Conservation (phyloP, 768 basidiomycete genomes). For the Neoboletus magnificus region DNA sequence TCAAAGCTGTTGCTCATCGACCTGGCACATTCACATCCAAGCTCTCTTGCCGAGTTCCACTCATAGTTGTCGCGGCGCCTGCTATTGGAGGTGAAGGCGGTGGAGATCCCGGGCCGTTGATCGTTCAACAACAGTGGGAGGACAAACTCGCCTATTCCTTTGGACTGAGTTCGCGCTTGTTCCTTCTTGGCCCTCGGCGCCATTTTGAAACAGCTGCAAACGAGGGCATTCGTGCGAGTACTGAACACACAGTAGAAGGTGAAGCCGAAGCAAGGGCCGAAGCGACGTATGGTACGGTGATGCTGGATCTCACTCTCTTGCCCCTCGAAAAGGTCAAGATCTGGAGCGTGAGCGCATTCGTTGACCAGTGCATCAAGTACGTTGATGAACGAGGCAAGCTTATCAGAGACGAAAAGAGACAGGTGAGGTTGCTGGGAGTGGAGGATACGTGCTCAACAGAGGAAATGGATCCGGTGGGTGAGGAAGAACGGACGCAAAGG, state of each 20-base stretch:
- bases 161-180: constrained; percentile 71
- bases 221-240: neutral
- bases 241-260: neutral
- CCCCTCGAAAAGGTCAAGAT: constrained; percentile 87
- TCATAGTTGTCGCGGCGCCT: constrained; percentile 73
- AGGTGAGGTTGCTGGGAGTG: constrained; percentile 17
- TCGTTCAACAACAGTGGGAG: constrained; percentile 90
- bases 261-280: constrained; percentile 11
- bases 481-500: constrained; percentile 7
- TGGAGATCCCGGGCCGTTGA: constrained; percentile 68
- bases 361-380: constrained; percentile 53
- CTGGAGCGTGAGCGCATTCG: constrained; percentile 61
- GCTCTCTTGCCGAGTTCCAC: constrained; percentile 64
- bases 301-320: constrained; percentile 75
- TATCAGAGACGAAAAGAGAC: neutral
- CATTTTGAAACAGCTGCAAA: neutral
- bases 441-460: constrained; percentile 17
- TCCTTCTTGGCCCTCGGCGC: constrained; percentile 63
- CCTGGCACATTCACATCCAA: constrained; percentile 84
- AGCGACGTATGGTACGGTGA: constrained; percentile 52
- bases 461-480: constrained; percentile 1
- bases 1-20: constrained; percentile 81
- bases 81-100: constrained; percentile 68
- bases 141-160: constrained; percentile 82
- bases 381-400: neutral